Base-by-base conservation (phyloP, 1,284 basidiomycete genomes). In the Leucoagaricus sp. region DNA sequence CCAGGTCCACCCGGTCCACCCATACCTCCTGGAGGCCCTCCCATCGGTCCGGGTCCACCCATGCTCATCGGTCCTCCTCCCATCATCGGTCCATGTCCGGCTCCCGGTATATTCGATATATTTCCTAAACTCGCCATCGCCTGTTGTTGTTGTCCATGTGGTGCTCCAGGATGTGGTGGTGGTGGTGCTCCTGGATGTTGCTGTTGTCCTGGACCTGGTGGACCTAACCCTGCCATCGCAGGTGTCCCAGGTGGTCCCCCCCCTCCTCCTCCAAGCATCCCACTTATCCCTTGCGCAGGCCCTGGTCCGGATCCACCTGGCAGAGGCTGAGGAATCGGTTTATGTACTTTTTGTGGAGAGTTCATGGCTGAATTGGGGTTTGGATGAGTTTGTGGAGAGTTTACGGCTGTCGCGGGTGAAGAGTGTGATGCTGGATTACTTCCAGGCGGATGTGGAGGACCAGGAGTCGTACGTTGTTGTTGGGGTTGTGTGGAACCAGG, bases 301-400 rank as follows among this genome's bases (percentile, higher is more conserved):
- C 26, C 44, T n/a, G 21, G 41, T 44, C 19, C 21, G n/a, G 17
- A 17, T 33, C 44, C 25, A 28, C 44, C 44, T 26, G 28, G 23
- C 12, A 25, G 53, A 9, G 40, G 50, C 52, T 71, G 72, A 36
- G 74, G 78, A 65, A 72, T 80, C 59, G 75, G 77, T 66, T 83
- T 84, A 68, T 78, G 76, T 69, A 81, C 79, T 65, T 82, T 81
- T 68, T 78, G 80, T 26, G 80, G 77, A 19, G 79, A 77, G 57
- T 75, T 80, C 60, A 78, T 73, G 52, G 76, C 74, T 59, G 80
- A 77, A 53, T 76, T 62, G 10, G 81, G 69, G 34, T 76, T 62
- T 12, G 81, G 69, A 33, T 72, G 64, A 61, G 80, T 81, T 74
- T 84, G 78, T 44, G 76, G 80, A 47, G 80, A 78, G 61, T 68